Evolutionary conservation across 345 rosid genomes (phyloP).

Genomic region (Ceriops zippeliana): DNA sequence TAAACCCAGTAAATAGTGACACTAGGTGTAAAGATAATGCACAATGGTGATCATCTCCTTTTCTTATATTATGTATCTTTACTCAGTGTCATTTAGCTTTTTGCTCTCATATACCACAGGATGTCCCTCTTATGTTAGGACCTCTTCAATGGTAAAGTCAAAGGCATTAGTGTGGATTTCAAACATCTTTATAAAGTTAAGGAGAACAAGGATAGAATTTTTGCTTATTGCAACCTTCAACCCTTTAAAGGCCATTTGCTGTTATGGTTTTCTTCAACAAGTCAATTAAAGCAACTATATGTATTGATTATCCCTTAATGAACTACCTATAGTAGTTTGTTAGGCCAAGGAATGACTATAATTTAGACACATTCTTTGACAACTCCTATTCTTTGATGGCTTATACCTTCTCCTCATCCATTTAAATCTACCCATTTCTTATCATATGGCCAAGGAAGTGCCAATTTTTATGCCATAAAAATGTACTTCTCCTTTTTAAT

Average conservation of each 20-base stretch:
- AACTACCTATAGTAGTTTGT: background rate
- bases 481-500: no score
- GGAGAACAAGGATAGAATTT: no score
- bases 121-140: background rate
- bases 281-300: background rate
- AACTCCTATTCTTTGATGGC: background rate
- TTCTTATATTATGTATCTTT: no score
- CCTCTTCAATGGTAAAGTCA: background rate
- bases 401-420: background rate
- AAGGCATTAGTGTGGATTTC: background rate
- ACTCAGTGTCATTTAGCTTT: no score
- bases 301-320: background rate
- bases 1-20: background rate
- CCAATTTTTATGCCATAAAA: no score
- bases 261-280: background rate
- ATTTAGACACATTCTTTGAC: background rate
- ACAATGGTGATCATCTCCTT: background rate
- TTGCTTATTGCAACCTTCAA: background rate
- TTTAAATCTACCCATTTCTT: background rate
- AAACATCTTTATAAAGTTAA: no score
- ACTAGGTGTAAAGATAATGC: background rate
- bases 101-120: background rate
- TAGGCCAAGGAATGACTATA: background rate
- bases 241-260: background rate
- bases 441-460: background rate